These are phyloP conservation scores for Epithele typhae DNA, from an alignment of 768 basidiomycete genomes.

Conservation along the genomic window DNA sequence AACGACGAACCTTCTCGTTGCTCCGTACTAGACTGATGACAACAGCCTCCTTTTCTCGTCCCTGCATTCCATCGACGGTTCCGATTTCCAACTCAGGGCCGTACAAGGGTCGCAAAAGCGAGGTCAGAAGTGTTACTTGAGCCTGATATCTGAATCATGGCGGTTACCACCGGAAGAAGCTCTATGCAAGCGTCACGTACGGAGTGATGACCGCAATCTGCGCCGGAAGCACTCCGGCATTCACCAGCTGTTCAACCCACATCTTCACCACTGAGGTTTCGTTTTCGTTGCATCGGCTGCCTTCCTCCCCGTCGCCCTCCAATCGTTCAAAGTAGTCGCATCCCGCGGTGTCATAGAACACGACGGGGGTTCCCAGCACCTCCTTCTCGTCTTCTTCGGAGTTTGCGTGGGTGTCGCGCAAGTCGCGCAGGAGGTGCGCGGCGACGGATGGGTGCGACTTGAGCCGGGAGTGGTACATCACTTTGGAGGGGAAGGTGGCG, in stretches of 20 bases:
- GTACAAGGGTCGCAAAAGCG: constrained; percentile 66
- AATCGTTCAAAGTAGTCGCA: constrained; percentile 89
- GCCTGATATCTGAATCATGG: constrained; percentile 73
- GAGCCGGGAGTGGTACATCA: constrained; percentile 71
- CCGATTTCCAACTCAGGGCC: constrained; percentile 80
- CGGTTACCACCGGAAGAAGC: neutral
- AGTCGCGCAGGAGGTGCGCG: constrained; percentile 63
- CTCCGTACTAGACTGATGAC: constrained; percentile 91
- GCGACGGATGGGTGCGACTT: constrained; percentile 69
- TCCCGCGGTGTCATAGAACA: constrained; percentile 93
- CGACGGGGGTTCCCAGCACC: constrained; percentile 67
- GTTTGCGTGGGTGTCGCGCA: constrained; percentile 47
- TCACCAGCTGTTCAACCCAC: constrained; percentile 79
- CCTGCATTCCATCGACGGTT: constrained; percentile 96
- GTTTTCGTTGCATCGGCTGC: constrained; percentile 91
- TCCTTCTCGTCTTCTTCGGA: constrained; percentile 72
- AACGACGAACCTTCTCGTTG: constrained; percentile 61
- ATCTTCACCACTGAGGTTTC: constrained; percentile 81
- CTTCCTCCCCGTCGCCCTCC: constrained; percentile 80
- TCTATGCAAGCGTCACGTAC: constrained; percentile 32
- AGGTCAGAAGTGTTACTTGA: constrained; percentile 82
- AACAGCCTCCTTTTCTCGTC: constrained; percentile 91
- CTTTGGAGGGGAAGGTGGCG: constrained; percentile 79
- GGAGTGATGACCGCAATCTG: constrained; percentile 91
- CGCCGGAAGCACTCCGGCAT: constrained; percentile 55